A percentile compares a stretch with the other conserved stretches of the same genome.
Conservation (phyloP, 768 basidiomycete genomes). For the Lentinula raphanica region DNA sequence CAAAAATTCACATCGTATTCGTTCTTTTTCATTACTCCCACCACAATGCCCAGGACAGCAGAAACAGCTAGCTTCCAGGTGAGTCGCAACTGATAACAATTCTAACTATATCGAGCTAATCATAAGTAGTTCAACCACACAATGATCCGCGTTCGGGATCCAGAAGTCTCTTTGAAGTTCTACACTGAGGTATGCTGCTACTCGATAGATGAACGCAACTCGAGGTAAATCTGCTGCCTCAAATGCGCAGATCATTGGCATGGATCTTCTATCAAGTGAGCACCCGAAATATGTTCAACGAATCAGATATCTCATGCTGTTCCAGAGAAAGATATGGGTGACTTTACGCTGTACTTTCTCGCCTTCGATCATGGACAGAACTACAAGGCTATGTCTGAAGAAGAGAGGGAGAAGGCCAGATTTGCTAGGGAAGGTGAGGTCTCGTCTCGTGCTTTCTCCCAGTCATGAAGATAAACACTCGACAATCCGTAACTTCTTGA, state of each 20-base stretch:
- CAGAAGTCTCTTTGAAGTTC: too few species aligned
- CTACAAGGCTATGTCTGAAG: conserved; percentile 34
- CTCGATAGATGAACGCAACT: too few species aligned
- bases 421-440: conserved; percentile 63
- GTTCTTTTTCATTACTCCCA: not conserved
- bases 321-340: conserved; percentile 50
- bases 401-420: conserved; percentile 45
- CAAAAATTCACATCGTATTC: not conserved
- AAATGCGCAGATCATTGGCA: too few species aligned
- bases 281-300: too few species aligned
- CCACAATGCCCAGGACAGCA: conserved; percentile 55
- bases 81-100: conserved; percentile 3
- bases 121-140: conserved; percentile 67
- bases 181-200: too few species aligned
- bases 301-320: too few species aligned
- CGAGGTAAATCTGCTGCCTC: too few species aligned
- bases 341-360: conserved; percentile 83
- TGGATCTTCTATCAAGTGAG: too few species aligned
- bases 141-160: too few species aligned
- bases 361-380: conserved; percentile 64
- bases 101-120: not conserved
- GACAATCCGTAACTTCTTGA: not conserved
- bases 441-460: not conserved
- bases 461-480: not conserved
- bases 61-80: conserved; percentile 66